phyloP scores from a whole-genome alignment of 169 alveolate genomes.

The Neospora caninum region DNA sequence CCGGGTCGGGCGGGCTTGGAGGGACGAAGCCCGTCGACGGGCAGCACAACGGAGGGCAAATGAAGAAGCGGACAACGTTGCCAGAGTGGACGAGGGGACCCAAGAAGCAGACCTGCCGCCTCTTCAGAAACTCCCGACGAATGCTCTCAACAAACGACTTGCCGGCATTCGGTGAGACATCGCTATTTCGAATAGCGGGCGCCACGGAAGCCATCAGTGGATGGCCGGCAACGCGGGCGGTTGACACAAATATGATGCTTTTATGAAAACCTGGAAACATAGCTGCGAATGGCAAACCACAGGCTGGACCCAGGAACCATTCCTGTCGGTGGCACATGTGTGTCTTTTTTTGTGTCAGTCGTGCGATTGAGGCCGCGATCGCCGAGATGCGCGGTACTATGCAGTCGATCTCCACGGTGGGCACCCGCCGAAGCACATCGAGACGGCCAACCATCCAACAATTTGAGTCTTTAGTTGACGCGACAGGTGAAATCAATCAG shows the following conservation, averaged over 20 bases:
- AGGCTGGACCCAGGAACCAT: no score
- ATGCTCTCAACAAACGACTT: not conserved
- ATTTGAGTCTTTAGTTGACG: not conserved
- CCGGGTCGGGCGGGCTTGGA: conserved; percentile 13
- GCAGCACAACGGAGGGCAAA: not conserved
- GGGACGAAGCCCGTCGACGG: not conserved
- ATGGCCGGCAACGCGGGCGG: not conserved
- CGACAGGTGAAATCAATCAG: not conserved
- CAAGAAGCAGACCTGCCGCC: not conserved
- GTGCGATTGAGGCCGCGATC: not conserved
- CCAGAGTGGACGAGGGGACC: not conserved
- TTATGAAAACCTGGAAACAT: no score
- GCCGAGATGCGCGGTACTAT: not conserved
- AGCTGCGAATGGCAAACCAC: no score
- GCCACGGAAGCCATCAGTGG: not conserved
- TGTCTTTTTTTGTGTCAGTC: not conserved
- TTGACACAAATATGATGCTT: no score
- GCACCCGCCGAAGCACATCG: not conserved
- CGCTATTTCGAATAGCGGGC: not conserved
- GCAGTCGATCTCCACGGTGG: not conserved
- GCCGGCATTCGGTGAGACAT: not conserved
- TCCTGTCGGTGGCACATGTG: no score
- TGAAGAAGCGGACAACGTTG: not conserved
- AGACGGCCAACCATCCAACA: not conserved
- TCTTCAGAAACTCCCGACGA: not conserved